These are phyloP conservation scores for Mycosarcoma mackinlayi DNA, from an alignment of 1,284 basidiomycete genomes.

Conservation along the genomic window DNA sequence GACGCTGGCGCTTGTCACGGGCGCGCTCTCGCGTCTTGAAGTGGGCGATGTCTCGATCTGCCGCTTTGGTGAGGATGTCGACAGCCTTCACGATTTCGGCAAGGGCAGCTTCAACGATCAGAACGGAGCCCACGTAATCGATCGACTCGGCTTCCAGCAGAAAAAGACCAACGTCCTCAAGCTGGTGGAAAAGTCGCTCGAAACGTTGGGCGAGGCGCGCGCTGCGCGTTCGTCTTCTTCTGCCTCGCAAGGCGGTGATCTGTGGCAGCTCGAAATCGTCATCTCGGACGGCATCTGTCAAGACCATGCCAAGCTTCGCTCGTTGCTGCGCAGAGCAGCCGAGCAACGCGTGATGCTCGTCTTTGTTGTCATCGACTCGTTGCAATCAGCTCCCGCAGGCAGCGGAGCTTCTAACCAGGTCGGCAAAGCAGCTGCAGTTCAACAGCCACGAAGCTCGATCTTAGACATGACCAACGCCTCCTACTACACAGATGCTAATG, in stretches of 20 bases:
- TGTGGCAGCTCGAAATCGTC: slow-evolving; percentile 99
- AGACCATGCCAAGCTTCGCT: slow-evolving; percentile 86
- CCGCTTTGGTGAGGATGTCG: slow-evolving; percentile 87
- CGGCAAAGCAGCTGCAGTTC: slow-evolving; percentile 1
- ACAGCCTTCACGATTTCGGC: slow-evolving; percentile 85
- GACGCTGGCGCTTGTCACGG: slow-evolving; percentile 89
- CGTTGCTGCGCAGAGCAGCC: slow-evolving; percentile 83
- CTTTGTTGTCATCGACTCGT: slow-evolving; percentile 93
- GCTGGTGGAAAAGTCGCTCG: slow-evolving; percentile 84
- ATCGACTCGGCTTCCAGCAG: slow-evolving; percentile 89
- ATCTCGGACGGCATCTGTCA: slow-evolving; percentile 98
- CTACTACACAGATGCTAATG: slow-evolving; percentile 77
- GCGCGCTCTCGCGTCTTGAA: slow-evolving; percentile 90
- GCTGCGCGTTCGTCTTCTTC: slow-evolving; percentile 73
- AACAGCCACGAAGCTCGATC: slow-evolving; percentile 79
- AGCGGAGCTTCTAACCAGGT: slow-evolving; percentile 19
- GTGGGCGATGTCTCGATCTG: slow-evolving; percentile 93
- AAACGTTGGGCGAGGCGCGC: slow-evolving; percentile 77
- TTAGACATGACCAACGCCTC: slow-evolving; percentile 91
- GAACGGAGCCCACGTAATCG: slow-evolving; percentile 78
- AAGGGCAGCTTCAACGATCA: slow-evolving; percentile 51
- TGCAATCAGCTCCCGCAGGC: slow-evolving; percentile 69
- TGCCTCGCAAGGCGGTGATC: slow-evolving; percentile 73
- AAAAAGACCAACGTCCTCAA: slow-evolving; percentile 87
- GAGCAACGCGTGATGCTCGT: slow-evolving; percentile 95